Evolutionary conservation across 2,329 filamentous ascomycete genomes (phyloP).

Genomic region (Diaporthe humulicola): DNA sequence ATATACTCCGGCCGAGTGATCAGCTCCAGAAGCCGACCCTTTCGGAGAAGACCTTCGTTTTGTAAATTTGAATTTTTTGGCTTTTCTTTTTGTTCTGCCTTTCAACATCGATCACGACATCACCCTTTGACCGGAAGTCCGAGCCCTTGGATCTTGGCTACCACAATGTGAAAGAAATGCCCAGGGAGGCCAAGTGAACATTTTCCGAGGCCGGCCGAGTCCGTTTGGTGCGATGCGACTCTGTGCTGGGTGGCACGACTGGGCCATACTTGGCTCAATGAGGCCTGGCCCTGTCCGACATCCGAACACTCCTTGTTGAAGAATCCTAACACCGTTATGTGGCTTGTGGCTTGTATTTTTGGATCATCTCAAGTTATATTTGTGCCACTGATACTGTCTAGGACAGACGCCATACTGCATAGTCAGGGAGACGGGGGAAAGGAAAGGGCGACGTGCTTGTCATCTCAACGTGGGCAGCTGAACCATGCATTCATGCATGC

Average conservation of each 20-base stretch:
- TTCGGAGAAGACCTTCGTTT: constrained; percentile 10
- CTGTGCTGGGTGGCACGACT: constrained; percentile 10
- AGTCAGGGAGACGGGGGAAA: background rate
- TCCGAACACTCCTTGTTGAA: constrained; percentile 6
- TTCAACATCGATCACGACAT: background rate
- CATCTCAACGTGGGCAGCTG: constrained; percentile 26
- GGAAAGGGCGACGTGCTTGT: constrained; percentile 10
- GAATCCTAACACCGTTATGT: constrained; percentile 5
- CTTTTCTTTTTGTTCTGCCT: background rate
- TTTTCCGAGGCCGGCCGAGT: constrained; percentile 21
- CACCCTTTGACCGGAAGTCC: background rate
- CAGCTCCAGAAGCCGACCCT: constrained; percentile 19
- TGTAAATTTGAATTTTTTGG: background rate
- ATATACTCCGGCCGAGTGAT: constrained; percentile 14
- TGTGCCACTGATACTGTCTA: constrained; percentile 14
- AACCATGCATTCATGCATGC: constrained; percentile 14
- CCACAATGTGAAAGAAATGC: background rate
- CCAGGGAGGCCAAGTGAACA: background rate
- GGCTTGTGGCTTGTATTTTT: constrained; percentile 32
- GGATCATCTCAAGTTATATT: constrained; percentile 28
- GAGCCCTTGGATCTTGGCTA: background rate
- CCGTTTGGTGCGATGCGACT: background rate
- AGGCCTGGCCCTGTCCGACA: constrained; percentile 22
- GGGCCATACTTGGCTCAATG: background rate
- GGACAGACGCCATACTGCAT: constrained; percentile 17